Evolutionary conservation across 768 basidiomycete genomes (phyloP).

Genomic region (Tulasnella sp.): DNA sequence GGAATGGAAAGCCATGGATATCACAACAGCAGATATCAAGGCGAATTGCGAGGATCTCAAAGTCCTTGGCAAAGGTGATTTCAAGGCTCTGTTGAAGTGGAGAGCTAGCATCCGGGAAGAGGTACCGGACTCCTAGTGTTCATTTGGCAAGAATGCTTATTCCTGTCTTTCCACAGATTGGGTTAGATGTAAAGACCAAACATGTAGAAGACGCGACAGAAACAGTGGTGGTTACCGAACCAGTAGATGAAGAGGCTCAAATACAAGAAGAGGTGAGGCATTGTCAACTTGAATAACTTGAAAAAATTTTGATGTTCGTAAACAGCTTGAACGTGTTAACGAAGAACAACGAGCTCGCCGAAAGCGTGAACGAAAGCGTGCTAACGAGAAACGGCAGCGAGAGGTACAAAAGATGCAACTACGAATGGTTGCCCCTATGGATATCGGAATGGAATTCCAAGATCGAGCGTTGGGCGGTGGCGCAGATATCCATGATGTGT

Average conservation of each 20-base stretch:
- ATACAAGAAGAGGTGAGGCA: conserved; percentile 77
- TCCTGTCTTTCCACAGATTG: conserved; percentile 39
- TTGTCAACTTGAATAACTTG: neutral
- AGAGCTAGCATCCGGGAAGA: conserved; percentile 76
- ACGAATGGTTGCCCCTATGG: conserved; percentile 94
- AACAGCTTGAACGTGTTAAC: conserved; percentile 71
- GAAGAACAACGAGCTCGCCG: conserved; percentile 55
- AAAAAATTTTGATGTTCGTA: neutral
- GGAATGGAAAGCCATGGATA: conserved; percentile 58
- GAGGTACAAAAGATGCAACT: conserved; percentile 92
- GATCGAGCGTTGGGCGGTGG: conserved; percentile 61
- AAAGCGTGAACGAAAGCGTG: conserved; percentile 69
- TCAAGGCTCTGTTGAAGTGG: conserved; percentile 89
- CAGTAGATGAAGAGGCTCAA: conserved; percentile 72
- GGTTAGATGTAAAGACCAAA: conserved; percentile 68
- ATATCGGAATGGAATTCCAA: conserved; percentile 78
- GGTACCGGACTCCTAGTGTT: conserved; percentile 31
- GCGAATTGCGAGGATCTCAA: conserved; percentile 85
- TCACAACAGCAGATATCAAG: conserved; percentile 69
- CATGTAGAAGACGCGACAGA: conserved; percentile 66
- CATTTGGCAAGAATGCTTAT: neutral
- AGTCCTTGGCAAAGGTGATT: conserved; percentile 95
- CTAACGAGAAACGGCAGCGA: conserved; percentile 77
- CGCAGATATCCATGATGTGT: conserved; percentile 58
- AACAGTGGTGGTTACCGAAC: conserved; percentile 42